These are phyloP conservation scores for Solanum pinnatisectum DNA, from an alignment of 257 asterid genomes.

Conservation along the genomic window DNA sequence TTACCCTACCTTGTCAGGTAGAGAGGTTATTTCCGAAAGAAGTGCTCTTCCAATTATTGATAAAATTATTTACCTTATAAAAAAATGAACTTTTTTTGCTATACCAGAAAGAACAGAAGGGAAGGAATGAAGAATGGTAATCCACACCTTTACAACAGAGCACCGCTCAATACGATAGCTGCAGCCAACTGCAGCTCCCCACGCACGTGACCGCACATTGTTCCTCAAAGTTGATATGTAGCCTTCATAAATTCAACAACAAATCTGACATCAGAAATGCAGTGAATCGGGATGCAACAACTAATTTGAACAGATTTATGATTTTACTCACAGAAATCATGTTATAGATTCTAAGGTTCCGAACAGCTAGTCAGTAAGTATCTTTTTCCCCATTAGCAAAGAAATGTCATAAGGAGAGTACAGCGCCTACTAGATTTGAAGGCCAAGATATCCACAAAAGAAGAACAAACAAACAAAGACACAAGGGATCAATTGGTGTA, in stretches of 20 bases:
- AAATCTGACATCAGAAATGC: constrained; percentile 1
- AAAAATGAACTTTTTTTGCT: background rate
- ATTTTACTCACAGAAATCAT: background rate
- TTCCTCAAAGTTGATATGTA: constrained; percentile 86
- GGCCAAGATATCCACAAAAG: background rate
- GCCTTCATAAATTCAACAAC: constrained; percentile 33
- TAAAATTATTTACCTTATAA: background rate
- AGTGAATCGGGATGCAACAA: background rate
- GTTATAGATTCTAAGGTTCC: background rate
- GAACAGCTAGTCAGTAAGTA: background rate
- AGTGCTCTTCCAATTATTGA: background rate
- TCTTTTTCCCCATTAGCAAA: background rate
- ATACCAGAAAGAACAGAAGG: background rate
- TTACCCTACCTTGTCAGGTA: background rate
- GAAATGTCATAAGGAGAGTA: background rate
- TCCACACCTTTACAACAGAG: constrained; percentile 73
- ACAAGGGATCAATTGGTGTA: background rate
- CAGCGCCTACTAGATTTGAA: background rate
- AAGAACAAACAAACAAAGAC: background rate
- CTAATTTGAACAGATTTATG: background rate
- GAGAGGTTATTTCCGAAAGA: background rate
- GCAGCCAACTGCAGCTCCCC: constrained; percentile 96
- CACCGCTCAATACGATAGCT: constrained; percentile 91
- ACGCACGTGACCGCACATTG: constrained; percentile 93
- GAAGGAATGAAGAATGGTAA: constrained; percentile 4